Conservation (phyloP, 768 basidiomycete genomes). For the Galerina marginata region DNA sequence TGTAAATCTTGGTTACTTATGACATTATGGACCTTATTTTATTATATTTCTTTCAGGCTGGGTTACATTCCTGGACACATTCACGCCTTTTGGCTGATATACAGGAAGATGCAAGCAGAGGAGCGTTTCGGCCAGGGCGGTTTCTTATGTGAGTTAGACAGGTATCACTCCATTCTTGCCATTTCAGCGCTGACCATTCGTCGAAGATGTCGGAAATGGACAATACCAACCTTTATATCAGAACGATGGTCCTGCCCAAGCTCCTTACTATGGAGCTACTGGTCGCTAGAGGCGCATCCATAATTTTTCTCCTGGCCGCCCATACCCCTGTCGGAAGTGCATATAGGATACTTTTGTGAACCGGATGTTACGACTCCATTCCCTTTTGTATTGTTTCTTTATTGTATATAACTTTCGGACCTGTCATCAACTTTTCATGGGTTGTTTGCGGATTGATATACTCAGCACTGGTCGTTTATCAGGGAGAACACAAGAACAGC, state of each 20-base stretch:
- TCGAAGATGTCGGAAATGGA: constrained; percentile 46
- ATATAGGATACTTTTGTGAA: no score
- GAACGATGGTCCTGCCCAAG: constrained; percentile 29
- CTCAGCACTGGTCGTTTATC: no score
- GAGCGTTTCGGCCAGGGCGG: constrained; percentile 80
- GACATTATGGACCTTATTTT: neutral
- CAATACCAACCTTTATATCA: constrained; percentile 47
- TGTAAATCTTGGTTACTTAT: constrained; percentile 49
- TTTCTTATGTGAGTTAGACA: constrained; percentile 68
- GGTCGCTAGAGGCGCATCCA: constrained; percentile 22
- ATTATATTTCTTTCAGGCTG: constrained; percentile 46
- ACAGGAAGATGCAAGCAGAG: constrained; percentile 88
- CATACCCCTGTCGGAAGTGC: constrained; percentile 5
- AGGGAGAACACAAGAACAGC: no score
- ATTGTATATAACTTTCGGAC: no score
- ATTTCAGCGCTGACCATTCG: constrained; percentile 1
- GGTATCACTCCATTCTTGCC: neutral
- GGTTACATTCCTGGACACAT: constrained; percentile 78
- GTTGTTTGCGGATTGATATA: no score
- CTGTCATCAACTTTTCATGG: no score
- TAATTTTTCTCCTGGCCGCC: constrained; percentile 5
- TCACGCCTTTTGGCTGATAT: constrained; percentile 91
- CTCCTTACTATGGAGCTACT: constrained; percentile 51
- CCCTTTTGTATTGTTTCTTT: no score
- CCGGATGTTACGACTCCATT: no score